phyloP scores from a whole-genome alignment of 176 grass and related monocot species.

The Dendrocalamus sinicus region DNA sequence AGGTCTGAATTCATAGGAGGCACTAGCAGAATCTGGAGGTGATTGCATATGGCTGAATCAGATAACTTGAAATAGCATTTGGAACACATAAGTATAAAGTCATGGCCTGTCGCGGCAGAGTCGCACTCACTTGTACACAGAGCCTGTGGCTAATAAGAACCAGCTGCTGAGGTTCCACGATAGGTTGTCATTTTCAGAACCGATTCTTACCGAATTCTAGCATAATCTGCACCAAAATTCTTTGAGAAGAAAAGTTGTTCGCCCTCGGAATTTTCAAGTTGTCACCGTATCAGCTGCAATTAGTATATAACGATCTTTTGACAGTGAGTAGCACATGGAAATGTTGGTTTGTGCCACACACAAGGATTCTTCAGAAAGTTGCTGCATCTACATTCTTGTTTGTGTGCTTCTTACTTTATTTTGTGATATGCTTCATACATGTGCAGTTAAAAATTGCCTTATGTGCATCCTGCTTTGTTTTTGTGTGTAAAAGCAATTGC shows the following conservation, averaged over 20 bases:
- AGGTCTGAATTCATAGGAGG: background rate
- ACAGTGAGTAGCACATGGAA: background rate
- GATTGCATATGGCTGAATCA: background rate
- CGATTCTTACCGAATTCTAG: background rate
- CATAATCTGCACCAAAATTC: background rate
- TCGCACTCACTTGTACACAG: background rate
- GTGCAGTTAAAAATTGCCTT: background rate
- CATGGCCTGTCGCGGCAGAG: background rate
- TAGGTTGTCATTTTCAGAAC: conserved; percentile 5
- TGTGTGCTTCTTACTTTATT: background rate
- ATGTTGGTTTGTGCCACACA: background rate
- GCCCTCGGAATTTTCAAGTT: background rate
- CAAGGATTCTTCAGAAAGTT: conserved; percentile 8
- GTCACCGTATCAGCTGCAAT: background rate
- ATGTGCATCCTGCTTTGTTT: background rate
- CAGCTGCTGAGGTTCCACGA: background rate
- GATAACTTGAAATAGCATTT: background rate
- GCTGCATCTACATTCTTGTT: background rate
- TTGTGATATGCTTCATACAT: background rate
- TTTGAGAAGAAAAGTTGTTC: background rate
- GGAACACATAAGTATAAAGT: background rate
- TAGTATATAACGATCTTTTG: background rate
- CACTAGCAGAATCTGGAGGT: background rate
- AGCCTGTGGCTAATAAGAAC: background rate
- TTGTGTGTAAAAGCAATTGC: background rate